Evolutionary conservation across 202 grass and related monocot species (phyloP), one percentile per base, ranked within the genome.

Genomic region (Panicum hallii): DNA sequence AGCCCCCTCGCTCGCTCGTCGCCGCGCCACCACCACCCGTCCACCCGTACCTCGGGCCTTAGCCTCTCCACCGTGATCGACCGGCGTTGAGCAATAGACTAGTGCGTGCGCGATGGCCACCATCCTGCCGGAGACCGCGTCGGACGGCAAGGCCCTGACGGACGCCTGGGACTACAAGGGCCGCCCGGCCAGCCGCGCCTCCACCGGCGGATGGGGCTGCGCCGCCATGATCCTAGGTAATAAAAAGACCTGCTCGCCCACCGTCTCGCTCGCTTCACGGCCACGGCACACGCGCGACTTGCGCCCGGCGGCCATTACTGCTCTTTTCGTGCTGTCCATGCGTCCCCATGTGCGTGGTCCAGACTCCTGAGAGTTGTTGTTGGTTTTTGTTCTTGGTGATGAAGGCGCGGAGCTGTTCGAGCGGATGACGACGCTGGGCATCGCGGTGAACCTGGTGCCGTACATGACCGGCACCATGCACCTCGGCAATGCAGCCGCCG

Each of bases 141-240:
- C 55, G 14, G 69, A 82, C 1, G 89, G 87, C n/a, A 87, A 94
- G 66, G 67, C 61, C 26, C 63, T 94, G 15, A 78, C 85, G 49
- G 93, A 98, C 70, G 93, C 95, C 42, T 98, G 95, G 93, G 89
- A 95, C 77, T 98, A 80, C 93, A 95, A 95, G 79, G 95, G 90
- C 71, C 88, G 84, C 19, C 86, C 92, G 3, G 88, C 92, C 42
- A 26, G 63, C 82, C 88, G 87, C 54, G 67, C 82, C 43, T 28
- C 62, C 70, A 91, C 87, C 46, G 95, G 95, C 61, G 90, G 95
- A 20, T 97, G 90, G 85, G 79, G 71, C 1, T 91, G 88, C 75
- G 92, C 95, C 11, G 89, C 92, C 75, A 94, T 93, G 95, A 97
- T 97, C 82, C 79, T 93, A 79, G 95, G 93, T 88, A 72, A 15